phyloP scores from a whole-genome alignment of 2,329 filamentous ascomycete genomes.

The Ceratocystis albifundus region DNA sequence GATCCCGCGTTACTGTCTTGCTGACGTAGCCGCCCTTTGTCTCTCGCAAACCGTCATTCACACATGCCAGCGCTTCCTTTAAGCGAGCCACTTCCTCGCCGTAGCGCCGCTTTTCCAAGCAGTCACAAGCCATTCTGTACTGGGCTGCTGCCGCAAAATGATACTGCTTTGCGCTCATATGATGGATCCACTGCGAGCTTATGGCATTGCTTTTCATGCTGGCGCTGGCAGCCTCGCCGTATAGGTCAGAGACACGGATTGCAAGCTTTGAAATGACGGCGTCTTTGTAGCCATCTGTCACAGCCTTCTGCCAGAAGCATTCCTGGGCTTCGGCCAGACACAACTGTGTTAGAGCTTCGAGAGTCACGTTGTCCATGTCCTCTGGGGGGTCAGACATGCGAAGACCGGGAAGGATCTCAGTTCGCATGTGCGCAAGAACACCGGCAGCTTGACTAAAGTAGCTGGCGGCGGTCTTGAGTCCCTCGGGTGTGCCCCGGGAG shows the following conservation, averaged over 20 bases:
- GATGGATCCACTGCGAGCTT: constrained; percentile 92
- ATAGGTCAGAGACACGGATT: constrained; percentile 79
- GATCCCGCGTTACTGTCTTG: constrained; percentile 67
- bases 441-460: constrained; percentile 84
- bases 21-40: constrained; percentile 61
- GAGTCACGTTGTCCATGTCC: constrained; percentile 83
- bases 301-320: constrained; percentile 96
- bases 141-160: constrained; percentile 95
- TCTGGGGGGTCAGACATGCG: constrained; percentile 73
- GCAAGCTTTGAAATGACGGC: constrained; percentile 83
- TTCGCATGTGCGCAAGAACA: constrained; percentile 66
- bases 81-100: constrained; percentile 88
- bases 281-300: constrained; percentile 88
- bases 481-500: constrained; percentile 66
- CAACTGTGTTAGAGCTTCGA: constrained; percentile 72
- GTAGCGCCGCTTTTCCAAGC: constrained; percentile 84
- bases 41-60: constrained; percentile 78
- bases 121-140: constrained; percentile 80
- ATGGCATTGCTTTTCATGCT: constrained; percentile 82
- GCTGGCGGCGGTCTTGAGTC: constrained; percentile 76
- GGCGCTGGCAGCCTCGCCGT: constrained; percentile 70
- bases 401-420: constrained; percentile 66
- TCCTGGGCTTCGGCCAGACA: constrained; percentile 90
- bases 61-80: constrained; percentile 68
- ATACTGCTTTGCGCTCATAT: constrained; percentile 92